Evolutionary conservation across 1,139 yeast genomes (phyloP).

Genomic region (Hanseniaspora sp.): DNA sequence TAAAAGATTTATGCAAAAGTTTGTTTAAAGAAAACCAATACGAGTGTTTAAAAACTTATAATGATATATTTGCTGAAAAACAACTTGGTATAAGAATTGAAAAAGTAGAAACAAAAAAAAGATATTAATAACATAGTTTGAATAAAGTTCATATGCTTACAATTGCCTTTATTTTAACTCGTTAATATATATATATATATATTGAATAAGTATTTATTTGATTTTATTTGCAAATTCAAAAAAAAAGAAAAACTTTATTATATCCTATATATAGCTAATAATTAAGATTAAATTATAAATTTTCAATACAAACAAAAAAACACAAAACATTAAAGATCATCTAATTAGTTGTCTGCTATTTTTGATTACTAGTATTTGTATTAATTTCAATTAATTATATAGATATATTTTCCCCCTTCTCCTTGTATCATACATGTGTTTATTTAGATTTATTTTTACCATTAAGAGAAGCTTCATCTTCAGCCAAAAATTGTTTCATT

Average conservation of each 20-base stretch:
- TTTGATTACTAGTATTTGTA: no score
- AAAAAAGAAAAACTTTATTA: not conserved
- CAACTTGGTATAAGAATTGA: not conserved
- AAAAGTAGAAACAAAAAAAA: not conserved
- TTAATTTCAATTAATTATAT: no score
- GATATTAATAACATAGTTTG: no score
- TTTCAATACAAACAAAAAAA: no score
- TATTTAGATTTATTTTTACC: conserved; percentile 23
- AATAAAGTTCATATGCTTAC: no score
- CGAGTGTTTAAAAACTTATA: not conserved
- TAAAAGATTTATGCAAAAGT: not conserved
- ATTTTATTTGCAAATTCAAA: not conserved
- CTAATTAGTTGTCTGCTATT: no score
- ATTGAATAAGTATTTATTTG: no score
- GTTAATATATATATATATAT: no score
- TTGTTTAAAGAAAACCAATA: not conserved
- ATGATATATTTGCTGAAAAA: not conserved
- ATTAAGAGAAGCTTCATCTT: conserved; percentile 25
- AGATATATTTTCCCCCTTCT: no score
- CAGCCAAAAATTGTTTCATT: conserved; percentile 28
- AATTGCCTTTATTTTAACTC: no score
- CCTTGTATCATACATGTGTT: not conserved
- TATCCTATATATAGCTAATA: not conserved
- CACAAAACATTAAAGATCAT: no score
- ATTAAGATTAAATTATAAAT: no score